These are phyloP conservation scores for Fusarium chlamydosporum DNA, from an alignment of 2,329 filamentous ascomycete genomes.

Conservation along the genomic window DNA sequence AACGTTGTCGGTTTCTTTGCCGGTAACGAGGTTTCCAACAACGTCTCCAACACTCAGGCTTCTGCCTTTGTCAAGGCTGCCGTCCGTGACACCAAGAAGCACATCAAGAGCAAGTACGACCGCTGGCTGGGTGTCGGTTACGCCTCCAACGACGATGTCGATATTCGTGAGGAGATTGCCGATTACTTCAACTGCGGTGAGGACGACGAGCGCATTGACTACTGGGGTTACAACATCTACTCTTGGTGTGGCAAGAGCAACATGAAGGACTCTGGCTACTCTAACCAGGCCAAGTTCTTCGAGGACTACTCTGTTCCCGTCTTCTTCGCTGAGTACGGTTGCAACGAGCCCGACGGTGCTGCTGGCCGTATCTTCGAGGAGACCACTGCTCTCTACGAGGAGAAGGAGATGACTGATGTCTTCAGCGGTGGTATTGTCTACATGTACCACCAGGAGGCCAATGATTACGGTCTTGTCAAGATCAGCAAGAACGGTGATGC, in stretches of 20 bases:
- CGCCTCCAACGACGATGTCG: constrained; percentile 91
- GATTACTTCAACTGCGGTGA: constrained; percentile 94
- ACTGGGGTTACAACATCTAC: constrained; percentile 99
- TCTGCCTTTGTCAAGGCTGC: constrained; percentile 98
- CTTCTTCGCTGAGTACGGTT: constrained; percentile 99
- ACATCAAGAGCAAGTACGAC: constrained; percentile 86
- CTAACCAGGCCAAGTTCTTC: constrained; percentile 88
- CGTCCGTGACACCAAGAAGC: constrained; percentile 93
- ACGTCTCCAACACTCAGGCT: constrained; percentile 86
- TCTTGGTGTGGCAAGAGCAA: constrained; percentile 94
- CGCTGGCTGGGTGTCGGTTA: constrained; percentile 92
- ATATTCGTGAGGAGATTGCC: constrained; percentile 85
- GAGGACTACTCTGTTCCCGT: constrained; percentile 89
- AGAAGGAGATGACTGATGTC: constrained; percentile 83
- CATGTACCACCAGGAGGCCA: constrained; percentile 95
- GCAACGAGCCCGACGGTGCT: constrained; percentile 76
- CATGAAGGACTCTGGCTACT: constrained; percentile 83
- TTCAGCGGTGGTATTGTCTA: constrained; percentile 98
- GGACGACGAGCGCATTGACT: constrained; percentile 80
- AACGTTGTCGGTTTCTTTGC: constrained; percentile 98
- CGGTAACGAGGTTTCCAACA: constrained; percentile 96
- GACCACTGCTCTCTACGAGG: constrained; percentile 82
- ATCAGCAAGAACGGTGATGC: constrained; percentile 69
- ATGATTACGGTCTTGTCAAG: constrained; percentile 86
- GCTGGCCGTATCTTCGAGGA: constrained; percentile 86